phyloP scores from a whole-genome alignment of 305 asterid species.

The Salvia sclarea region DNA sequence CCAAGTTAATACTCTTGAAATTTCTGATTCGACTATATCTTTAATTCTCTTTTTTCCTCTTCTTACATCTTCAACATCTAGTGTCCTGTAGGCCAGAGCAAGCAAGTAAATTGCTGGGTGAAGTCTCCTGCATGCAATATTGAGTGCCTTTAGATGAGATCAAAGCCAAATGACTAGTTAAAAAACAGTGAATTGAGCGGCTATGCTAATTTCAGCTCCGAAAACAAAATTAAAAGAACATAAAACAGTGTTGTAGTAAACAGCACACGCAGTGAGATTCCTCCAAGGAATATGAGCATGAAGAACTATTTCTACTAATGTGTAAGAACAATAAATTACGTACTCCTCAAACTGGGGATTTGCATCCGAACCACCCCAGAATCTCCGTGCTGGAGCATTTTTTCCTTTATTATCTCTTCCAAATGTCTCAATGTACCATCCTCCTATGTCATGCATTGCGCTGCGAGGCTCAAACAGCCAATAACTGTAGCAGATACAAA shows the following conservation, averaged over 20 bases:
- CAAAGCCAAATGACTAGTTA: conserved; percentile 10
- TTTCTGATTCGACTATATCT: conserved; percentile 57
- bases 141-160: conserved; percentile 24
- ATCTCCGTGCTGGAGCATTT: conserved; percentile 59
- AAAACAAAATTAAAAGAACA: not conserved
- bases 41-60: conserved; percentile 51
- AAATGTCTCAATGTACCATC: conserved; percentile 94
- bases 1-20: conserved; percentile 60
- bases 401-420: conserved; percentile 76
- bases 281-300: conserved; percentile 8
- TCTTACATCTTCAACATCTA: conserved; percentile 74
- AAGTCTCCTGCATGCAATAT: conserved; percentile 69
- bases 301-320: conserved; percentile 6
- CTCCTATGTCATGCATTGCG: conserved; percentile 87
- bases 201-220: conserved; percentile 3
- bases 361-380: conserved; percentile 66
- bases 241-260: not conserved
- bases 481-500: conserved; percentile 51
- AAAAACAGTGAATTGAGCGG: conserved; percentile 16
- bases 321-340: conserved; percentile 33
- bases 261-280: conserved; percentile 14
- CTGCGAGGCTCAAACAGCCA: conserved; percentile 98
- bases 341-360: conserved; percentile 61
- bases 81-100: conserved; percentile 83
- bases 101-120: conserved; percentile 93